Evolutionary conservation across 768 basidiomycete genomes (phyloP).

Genomic region (Boletus sp.): DNA sequence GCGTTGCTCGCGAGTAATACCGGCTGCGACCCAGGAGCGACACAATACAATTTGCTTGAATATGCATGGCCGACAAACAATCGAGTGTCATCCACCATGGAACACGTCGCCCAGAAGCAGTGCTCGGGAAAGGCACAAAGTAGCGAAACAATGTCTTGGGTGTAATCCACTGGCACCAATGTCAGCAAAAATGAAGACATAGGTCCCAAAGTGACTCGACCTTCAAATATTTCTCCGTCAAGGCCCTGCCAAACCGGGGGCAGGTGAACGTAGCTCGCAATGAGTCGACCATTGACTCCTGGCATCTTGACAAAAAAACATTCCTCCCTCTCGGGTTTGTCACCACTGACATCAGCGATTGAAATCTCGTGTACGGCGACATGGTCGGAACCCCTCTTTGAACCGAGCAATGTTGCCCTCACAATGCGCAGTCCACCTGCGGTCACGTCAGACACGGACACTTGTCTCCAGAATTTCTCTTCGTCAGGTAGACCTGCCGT

Average conservation of each 20-base stretch:
- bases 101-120: conserved; percentile 46
- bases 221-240: conserved; percentile 46
- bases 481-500: conserved; percentile 21
- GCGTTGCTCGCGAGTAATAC: conserved; percentile 46
- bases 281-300: conserved; percentile 45
- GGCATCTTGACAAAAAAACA: conserved; percentile 27
- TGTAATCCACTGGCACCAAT: conserved; percentile 10
- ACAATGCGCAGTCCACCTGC: conserved; percentile 1
- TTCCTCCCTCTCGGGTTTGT: conserved; percentile 1
- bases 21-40: conserved; percentile 29
- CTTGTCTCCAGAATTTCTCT: conserved; percentile 28
- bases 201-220: conserved; percentile 26
- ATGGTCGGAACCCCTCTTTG: conserved; percentile 32
- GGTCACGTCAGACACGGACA: conserved; percentile 17
- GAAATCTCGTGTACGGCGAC: conserved; percentile 28
- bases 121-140: conserved; percentile 53
- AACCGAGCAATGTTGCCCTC: conserved; percentile 40
- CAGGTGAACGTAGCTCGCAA: conserved; percentile 22
- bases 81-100: conserved; percentile 8
- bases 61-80: conserved; percentile 63
- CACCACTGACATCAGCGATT: neutral
- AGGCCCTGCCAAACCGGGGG: conserved; percentile 41
- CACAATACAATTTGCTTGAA: conserved; percentile 62
- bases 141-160: conserved; percentile 19
- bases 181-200: conserved; percentile 9